phyloP scores from a whole-genome alignment of 768 basidiomycete genomes.

The Auriscalpium orientale region DNA sequence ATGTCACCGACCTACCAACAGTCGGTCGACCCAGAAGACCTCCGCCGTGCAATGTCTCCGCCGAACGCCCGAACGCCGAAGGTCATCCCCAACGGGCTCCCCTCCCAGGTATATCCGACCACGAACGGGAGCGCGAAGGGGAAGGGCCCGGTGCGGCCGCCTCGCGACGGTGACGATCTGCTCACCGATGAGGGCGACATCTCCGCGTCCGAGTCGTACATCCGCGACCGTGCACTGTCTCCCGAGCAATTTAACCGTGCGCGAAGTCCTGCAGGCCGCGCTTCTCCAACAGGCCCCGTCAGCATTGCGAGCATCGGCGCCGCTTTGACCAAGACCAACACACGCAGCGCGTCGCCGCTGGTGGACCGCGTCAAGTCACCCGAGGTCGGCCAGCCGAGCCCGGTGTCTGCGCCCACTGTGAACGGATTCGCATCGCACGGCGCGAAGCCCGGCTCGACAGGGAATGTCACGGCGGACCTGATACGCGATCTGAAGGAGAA shows the following conservation, averaged over 20 bases:
- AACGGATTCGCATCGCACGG: conserved; percentile 44
- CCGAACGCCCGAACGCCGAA: conserved; percentile 35
- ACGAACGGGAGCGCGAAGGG: conserved; percentile 35
- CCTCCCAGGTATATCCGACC: conserved; percentile 26
- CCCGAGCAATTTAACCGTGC: conserved; percentile 47
- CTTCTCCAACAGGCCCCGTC: conserved; percentile 33
- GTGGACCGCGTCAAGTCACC: conserved; percentile 50
- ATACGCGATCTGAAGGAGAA: conserved; percentile 74
- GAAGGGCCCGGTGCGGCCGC: conserved; percentile 44
- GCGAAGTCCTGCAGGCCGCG: conserved; percentile 47
- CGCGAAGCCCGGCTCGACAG: conserved; percentile 46
- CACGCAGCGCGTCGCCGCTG: conserved; percentile 52
- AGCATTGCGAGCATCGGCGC: conserved; percentile 46
- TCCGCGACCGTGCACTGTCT: conserved; percentile 42
- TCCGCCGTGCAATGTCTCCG: conserved; percentile 64
- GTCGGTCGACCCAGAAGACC: conserved; percentile 42
- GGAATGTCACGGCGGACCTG: conserved; percentile 68
- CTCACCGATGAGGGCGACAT: conserved; percentile 53
- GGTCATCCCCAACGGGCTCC: conserved; percentile 35
- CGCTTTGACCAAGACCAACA: conserved; percentile 37
- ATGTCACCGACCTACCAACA: conserved; percentile 53
- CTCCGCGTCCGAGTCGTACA: conserved; percentile 35
- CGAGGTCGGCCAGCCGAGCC: conserved; percentile 39
- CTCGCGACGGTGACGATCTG: conserved; percentile 36
- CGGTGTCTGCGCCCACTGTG: conserved; percentile 33